phyloP scores from a whole-genome alignment of 345 rosid genomes.

The Brassica cretica region DNA sequence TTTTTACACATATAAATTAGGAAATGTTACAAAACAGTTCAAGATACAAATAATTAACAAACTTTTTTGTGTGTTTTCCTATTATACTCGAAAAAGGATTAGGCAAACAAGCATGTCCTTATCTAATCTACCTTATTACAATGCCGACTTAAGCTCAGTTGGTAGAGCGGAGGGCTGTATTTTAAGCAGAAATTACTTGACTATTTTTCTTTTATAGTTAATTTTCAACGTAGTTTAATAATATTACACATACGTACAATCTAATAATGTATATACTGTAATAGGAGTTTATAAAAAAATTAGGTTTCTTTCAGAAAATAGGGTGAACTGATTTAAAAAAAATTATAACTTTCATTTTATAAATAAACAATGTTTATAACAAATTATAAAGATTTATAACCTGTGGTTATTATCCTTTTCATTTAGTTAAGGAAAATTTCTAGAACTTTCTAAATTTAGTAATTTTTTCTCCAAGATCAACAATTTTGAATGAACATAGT shows the following conservation, averaged over 20 bases:
- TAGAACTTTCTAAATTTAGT: not conserved
- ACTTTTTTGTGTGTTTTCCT: too few relatives aligned
- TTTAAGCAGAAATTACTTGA: not conserved
- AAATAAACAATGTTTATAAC: not conserved
- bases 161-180: too few relatives aligned
- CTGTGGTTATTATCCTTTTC: not conserved
- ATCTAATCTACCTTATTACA: too few relatives aligned
- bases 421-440: not conserved
- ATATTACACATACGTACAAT: not conserved
- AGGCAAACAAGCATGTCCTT: too few relatives aligned
- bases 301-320: not conserved
- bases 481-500: not conserved
- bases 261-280: not conserved
- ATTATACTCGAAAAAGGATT: not conserved
- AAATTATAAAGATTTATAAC: not conserved
- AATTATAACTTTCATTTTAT: too few relatives aligned
- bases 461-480: not conserved
- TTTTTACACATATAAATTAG: too few relatives aligned
- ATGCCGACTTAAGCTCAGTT: too few relatives aligned
- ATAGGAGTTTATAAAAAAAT: not conserved
- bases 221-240: too few relatives aligned
- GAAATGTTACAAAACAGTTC: too few relatives aligned
- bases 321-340: not conserved
- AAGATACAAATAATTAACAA: too few relatives aligned
- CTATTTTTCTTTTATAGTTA: too few relatives aligned